Evolutionary conservation across 2,329 filamentous ascomycete genomes (phyloP).

Genomic region (Hypoxylon sp.): DNA sequence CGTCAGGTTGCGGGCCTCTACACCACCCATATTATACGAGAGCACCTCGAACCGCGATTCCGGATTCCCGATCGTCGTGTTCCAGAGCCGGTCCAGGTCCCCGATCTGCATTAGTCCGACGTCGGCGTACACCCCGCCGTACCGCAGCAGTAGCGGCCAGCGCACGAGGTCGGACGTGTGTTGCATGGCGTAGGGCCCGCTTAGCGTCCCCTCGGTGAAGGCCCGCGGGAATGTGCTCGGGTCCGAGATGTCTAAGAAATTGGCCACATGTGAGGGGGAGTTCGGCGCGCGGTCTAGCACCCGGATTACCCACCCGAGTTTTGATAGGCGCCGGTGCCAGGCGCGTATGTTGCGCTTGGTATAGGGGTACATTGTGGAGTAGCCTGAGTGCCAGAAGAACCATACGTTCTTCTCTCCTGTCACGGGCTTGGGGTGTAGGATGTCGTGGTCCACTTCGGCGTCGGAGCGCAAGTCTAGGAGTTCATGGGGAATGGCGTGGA

Average conservation of each 20-base stretch:
- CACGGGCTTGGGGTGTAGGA: conserved; percentile 57
- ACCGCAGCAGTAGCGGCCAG: conserved; percentile 67
- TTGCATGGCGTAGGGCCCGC: conserved; percentile 64
- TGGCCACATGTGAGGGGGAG: conserved; percentile 62
- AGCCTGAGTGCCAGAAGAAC: conserved; percentile 70
- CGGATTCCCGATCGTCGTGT: conserved; percentile 61
- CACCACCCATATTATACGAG: conserved; percentile 59
- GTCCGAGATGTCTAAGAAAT: conserved; percentile 63
- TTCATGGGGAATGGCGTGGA: conserved; percentile 57
- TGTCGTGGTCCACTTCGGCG: conserved; percentile 58
- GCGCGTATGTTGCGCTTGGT: conserved; percentile 65
- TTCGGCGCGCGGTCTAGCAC: conserved; percentile 61
- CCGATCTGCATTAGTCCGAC: conserved; percentile 70
- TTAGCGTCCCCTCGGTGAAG: conserved; percentile 63
- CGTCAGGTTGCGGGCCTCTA: conserved; percentile 55
- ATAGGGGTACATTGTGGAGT: conserved; percentile 63
- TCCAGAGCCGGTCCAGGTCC: conserved; percentile 68
- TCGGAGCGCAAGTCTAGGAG: conserved; percentile 62
- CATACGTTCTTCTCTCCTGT: conserved; percentile 66
- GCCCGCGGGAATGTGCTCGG: conserved; percentile 61
- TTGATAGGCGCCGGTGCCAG: conserved; percentile 66
- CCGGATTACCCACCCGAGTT: conserved; percentile 66
- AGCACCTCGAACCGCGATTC: conserved; percentile 62
- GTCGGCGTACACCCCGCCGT: conserved; percentile 71
- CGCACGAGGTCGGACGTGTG: conserved; percentile 71